Evolutionary conservation across 1,284 basidiomycete species (phyloP).

Genomic region (Agaricales sp.): DNA sequence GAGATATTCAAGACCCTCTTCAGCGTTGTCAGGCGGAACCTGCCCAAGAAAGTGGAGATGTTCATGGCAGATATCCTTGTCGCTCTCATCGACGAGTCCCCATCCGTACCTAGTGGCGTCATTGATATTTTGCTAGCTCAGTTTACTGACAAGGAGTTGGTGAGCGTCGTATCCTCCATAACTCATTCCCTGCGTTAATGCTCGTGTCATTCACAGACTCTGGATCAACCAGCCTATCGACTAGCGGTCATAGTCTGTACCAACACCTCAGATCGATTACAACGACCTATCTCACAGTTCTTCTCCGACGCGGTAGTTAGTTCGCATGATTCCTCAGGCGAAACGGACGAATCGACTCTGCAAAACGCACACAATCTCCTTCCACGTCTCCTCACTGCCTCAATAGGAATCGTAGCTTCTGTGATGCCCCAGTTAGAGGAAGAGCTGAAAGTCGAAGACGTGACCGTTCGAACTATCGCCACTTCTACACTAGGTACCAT

Average conservation of each 20-base stretch:
- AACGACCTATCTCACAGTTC: slow-evolving; percentile 84
- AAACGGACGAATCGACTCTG: slow-evolving; percentile 45
- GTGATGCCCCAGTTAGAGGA: slow-evolving; percentile 92
- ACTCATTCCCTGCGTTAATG: neutral
- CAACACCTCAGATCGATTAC: slow-evolving; percentile 75
- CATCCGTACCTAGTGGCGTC: slow-evolving; percentile 65
- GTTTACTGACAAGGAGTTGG: slow-evolving; percentile 70
- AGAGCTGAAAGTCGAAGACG: slow-evolving; percentile 74
- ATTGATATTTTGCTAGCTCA: slow-evolving; percentile 79
- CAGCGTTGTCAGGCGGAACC: slow-evolving; percentile 66
- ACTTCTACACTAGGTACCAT: slow-evolving; percentile 85
- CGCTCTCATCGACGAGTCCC: slow-evolving; percentile 83
- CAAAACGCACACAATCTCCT: slow-evolving; percentile 78
- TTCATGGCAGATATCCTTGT: slow-evolving; percentile 85
- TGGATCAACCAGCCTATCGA: slow-evolving; percentile 71
- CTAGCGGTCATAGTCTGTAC: slow-evolving; percentile 89
- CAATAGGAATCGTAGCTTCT: slow-evolving; percentile 76
- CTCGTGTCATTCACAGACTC: slow-evolving; percentile 30
- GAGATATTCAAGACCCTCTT: slow-evolving; percentile 84
- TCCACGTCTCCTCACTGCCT: slow-evolving; percentile 73
- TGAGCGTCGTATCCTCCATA: slow-evolving; percentile 25
- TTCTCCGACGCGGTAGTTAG: slow-evolving; percentile 81
- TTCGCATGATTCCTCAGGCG: slow-evolving; percentile 38
- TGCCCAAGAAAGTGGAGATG: slow-evolving; percentile 84
- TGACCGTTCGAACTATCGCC: slow-evolving; percentile 66